Evolutionary conservation across 2,329 filamentous ascomycete species (phyloP).

Genomic region (Blastomyces silverae): DNA sequence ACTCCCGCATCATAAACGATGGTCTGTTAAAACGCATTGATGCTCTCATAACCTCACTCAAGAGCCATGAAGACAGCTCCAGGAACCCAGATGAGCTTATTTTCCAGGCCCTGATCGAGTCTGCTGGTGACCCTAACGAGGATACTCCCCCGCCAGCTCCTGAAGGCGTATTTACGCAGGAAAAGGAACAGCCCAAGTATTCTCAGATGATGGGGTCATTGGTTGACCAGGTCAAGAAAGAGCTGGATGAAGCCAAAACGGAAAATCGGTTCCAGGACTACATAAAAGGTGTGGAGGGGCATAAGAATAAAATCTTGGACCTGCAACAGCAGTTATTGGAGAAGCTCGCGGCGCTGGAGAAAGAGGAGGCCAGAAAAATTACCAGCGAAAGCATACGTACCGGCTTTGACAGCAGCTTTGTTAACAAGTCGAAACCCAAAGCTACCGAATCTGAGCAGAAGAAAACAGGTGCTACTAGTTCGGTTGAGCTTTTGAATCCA

Average conservation of each 20-base stretch:
- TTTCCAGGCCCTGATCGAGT: slow-evolving; percentile 83
- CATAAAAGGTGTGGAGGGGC: slow-evolving; percentile 67
- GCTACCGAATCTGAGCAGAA: slow-evolving; percentile 40
- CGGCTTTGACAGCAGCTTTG: slow-evolving; percentile 81
- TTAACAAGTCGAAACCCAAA: slow-evolving; percentile 53
- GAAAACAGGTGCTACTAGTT: slow-evolving; percentile 20
- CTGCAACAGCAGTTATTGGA: slow-evolving; percentile 67
- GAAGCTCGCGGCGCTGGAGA: slow-evolving; percentile 75
- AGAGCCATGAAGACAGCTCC: slow-evolving; percentile 62
- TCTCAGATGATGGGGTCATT: slow-evolving; percentile 98
- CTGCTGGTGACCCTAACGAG: slow-evolving; percentile 60
- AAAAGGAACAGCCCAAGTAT: slow-evolving; percentile 72
- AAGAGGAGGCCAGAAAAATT: slow-evolving; percentile 80
- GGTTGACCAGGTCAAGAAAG: slow-evolving; percentile 85
- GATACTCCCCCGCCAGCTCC: slow-evolving; percentile 70
- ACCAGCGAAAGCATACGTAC: slow-evolving; percentile 85
- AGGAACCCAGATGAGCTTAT: slow-evolving; percentile 70
- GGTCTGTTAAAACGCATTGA: slow-evolving; percentile 80
- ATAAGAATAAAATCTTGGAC: slow-evolving; percentile 68
- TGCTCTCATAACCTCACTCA: slow-evolving; percentile 64
- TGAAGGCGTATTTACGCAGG: slow-evolving; percentile 68
- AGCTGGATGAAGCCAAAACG: slow-evolving; percentile 66
- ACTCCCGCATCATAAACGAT: slow-evolving; percentile 85
- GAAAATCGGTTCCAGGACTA: slow-evolving; percentile 66
- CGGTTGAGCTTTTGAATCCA: slow-evolving; percentile 73